Conservation (phyloP, 768 basidiomycete species). For the Russula earlei region DNA sequence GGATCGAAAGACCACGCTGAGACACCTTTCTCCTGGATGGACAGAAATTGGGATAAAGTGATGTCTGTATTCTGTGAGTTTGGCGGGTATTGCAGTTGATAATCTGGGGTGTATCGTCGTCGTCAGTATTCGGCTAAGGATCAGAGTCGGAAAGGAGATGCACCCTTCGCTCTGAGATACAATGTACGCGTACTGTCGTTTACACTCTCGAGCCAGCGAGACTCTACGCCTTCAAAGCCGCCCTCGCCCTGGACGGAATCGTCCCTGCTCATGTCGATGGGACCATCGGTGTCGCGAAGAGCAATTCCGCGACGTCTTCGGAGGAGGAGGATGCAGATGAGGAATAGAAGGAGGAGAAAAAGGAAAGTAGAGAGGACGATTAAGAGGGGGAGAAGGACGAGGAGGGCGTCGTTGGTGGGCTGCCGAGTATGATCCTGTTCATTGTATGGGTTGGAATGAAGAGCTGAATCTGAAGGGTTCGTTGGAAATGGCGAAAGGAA, state of each 20-base stretch:
- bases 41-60: constrained; percentile 95
- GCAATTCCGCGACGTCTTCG: constrained; percentile 68
- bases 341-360: constrained; percentile 85
- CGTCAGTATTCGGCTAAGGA: neutral
- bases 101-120: constrained; percentile 40
- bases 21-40: constrained; percentile 98
- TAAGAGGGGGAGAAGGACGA: constrained; percentile 87
- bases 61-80: constrained; percentile 98
- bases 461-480: neutral
- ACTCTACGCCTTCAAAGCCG: constrained; percentile 85
- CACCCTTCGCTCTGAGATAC: constrained; percentile 86
- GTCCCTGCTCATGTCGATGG: constrained; percentile 86
- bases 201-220: constrained; percentile 85
- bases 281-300: constrained; percentile 81
- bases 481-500: neutral
- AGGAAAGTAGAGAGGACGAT: constrained; percentile 90
- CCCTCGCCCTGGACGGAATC: constrained; percentile 88
- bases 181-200: constrained; percentile 53
- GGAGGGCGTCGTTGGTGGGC: constrained; percentile 51
- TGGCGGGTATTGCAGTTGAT: constrained; percentile 82
- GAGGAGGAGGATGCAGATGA: constrained; percentile 81
- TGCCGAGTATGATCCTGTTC: constrained; percentile 17
- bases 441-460: neutral
- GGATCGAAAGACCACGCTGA: constrained; percentile 99
- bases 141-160: constrained; percentile 20